Evolutionary conservation across 139 green algal species (phyloP), one percentile per base, ranked within the genome.

Genomic region (Dunaliella sp.): DNA sequence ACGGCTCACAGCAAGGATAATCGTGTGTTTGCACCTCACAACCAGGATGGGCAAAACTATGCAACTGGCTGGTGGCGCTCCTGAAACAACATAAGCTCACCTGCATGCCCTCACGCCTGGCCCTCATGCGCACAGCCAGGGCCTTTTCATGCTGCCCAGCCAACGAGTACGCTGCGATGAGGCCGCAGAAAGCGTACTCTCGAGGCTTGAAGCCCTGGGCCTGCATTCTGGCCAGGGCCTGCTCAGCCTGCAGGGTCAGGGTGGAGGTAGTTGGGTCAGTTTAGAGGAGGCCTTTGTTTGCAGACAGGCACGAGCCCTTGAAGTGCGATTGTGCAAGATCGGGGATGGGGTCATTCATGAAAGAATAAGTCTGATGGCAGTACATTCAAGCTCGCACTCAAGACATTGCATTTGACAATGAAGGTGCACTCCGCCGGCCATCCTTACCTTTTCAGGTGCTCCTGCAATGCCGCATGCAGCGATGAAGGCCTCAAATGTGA

Each of bases 401-500:
- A n/a, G n/a, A n/a, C n/a, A n/a, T n/a, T n/a, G n/a, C n/a, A n/a
- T n/a, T n/a, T n/a, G n/a, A n/a, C n/a, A n/a, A n/a, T n/a, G n/a
- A n/a, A n/a, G n/a, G n/a, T n/a, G n/a, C n/a, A n/a, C n/a, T n/a
- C n/a, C n/a, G n/a, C n/a, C n/a, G n/a, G n/a, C n/a, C n/a, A n/a
- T n/a, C n/a, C n/a, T n/a, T 31, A 85, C 81, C 84, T 88, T 83
- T 1, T 86, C 81, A 1, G 88, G 80, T 75, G 76, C 48, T 28
- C 94, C 95, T 0, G 92, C 88, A 88, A 96, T 90, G 81, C 94
- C 95, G 59, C 95, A 92, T 12, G 93, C 95, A 0, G 92, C 95
- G 35, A 97, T 93, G 81, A 98, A 86, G 0, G 95, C 95, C 88
- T 98, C 95, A 82, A 94, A 93, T 0, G 94, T 94, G 2, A 95